Percentiles rank a stretch among this genome's conserved stretches.
Conservation (phyloP, 1,284 basidiomycete species). For the Sphagnurus paluster region DNA sequence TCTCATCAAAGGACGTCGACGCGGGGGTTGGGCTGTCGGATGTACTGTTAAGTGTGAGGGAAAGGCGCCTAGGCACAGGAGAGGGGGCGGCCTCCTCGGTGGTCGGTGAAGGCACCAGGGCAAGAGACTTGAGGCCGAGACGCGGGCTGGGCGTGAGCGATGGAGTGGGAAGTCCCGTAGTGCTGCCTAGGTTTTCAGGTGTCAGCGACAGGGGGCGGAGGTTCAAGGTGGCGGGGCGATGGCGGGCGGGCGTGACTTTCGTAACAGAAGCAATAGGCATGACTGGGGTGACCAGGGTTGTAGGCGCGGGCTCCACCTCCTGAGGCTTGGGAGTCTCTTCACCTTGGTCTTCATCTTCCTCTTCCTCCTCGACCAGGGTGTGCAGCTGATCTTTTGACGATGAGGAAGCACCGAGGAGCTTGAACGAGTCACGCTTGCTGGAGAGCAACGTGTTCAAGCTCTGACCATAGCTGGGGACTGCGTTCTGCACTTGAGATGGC, state of each 20-base stretch:
- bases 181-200: conserved; percentile 42
- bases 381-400: conserved; percentile 72
- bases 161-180: conserved; percentile 54
- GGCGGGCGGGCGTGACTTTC: conserved; percentile 43
- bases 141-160: conserved; percentile 47
- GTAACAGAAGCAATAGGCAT: conserved; percentile 26
- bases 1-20: conserved; percentile 21
- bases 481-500: conserved; percentile 53
- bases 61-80: no score
- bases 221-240: conserved; percentile 63
- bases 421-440: conserved; percentile 78
- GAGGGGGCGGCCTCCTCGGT: conserved; percentile 27
- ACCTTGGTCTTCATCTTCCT: conserved; percentile 80
- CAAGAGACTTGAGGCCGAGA: conserved; percentile 48
- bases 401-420: conserved; percentile 57
- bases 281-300: conserved; percentile 20
- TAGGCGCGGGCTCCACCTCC: conserved; percentile 19
- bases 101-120: conserved; percentile 38
- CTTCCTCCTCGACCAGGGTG: conserved; percentile 79
- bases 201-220: conserved; percentile 72
- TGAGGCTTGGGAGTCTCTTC: conserved; percentile 32
- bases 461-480: conserved; percentile 41
- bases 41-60: no score
- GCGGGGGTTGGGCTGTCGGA: conserved; percentile 24
- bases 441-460: conserved; percentile 43